Percentiles rank a stretch among this genome's conserved stretches.
These are phyloP conservation scores for Alternaria sp. DNA, from an alignment of 2,329 filamentous ascomycete genomes.

Conservation along the genomic window DNA sequence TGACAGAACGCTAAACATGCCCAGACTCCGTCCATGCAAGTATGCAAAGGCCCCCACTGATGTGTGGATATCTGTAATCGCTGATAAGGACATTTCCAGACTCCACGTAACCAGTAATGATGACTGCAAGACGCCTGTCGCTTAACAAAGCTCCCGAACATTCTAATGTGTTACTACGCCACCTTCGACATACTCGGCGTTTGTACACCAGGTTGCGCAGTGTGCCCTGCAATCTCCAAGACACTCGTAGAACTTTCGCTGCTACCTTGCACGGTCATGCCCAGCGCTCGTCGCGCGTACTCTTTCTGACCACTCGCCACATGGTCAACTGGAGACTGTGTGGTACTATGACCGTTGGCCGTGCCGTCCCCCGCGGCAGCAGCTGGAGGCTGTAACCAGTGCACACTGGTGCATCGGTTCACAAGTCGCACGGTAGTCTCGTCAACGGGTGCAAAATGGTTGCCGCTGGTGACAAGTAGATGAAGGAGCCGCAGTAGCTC, in stretches of 20 bases:
- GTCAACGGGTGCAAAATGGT: slow-evolving; percentile 80
- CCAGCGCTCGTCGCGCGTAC: slow-evolving; percentile 46
- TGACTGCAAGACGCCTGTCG: background rate
- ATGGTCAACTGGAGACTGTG: slow-evolving; percentile 33
- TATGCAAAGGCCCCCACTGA: slow-evolving; percentile 2
- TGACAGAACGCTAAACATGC: slow-evolving; percentile 7
- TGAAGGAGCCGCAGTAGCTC: slow-evolving; percentile 80
- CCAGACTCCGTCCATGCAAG: slow-evolving; percentile 18
- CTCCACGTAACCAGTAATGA: slow-evolving; percentile 1
- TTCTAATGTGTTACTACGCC: slow-evolving; percentile 14
- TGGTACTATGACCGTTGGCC: slow-evolving; percentile 24
- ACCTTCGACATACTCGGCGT: slow-evolving; percentile 45
- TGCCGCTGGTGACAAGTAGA: slow-evolving; percentile 69
- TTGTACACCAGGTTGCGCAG: slow-evolving; percentile 50
- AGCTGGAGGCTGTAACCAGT: slow-evolving; percentile 62
- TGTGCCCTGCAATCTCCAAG: slow-evolving; percentile 49
- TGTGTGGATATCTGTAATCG: slow-evolving; percentile 7
- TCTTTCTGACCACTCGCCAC: slow-evolving; percentile 44
- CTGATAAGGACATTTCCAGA: slow-evolving; percentile 3
- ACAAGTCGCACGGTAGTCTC: slow-evolving; percentile 81
- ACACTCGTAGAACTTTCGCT: slow-evolving; percentile 49
- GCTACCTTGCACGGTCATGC: slow-evolving; percentile 47
- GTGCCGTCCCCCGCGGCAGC: slow-evolving; percentile 19
- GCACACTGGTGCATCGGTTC: slow-evolving; percentile 74
- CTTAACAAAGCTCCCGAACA: background rate